These are phyloP conservation scores for Clohesyomyces aquaticus DNA, from an alignment of 495 filamentous ascomycete genomes.

Conservation along the genomic window DNA sequence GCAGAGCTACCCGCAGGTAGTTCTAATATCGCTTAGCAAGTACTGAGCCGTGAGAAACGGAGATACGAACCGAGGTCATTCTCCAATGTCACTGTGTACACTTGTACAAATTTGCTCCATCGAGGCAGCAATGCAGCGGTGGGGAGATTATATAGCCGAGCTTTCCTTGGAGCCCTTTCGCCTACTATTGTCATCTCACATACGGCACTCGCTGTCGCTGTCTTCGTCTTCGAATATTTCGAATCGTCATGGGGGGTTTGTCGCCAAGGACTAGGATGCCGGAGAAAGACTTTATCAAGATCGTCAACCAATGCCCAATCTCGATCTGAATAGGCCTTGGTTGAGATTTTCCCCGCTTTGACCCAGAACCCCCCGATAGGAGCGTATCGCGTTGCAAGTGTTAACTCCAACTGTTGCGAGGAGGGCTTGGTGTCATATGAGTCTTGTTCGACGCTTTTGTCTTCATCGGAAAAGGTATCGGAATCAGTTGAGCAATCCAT, in stretches of 20 bases:
- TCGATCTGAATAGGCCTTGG: not conserved
- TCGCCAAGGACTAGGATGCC: not conserved
- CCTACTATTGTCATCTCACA: not conserved
- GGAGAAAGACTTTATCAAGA: not conserved
- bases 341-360: not conserved
- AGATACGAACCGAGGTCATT: not conserved
- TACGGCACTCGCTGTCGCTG: not conserved
- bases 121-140: not conserved
- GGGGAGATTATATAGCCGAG: not conserved
- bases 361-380: not conserved
- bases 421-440: not conserved
- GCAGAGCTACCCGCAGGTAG: slow-evolving; percentile 2
- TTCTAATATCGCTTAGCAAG: not conserved
- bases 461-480: not conserved
- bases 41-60: too few species aligned
- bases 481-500: not conserved
- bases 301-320: not conserved
- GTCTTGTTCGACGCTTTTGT: not conserved
- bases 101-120: not conserved
- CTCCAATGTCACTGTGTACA: not conserved
- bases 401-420: not conserved
- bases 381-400: not conserved
- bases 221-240: not conserved
- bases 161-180: not conserved
- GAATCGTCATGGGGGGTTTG: not conserved